Evolutionary conservation across 164 flowering plant species (phyloP), one percentile per base, ranked within the genome.

Genomic region (Platanus orientalis): DNA sequence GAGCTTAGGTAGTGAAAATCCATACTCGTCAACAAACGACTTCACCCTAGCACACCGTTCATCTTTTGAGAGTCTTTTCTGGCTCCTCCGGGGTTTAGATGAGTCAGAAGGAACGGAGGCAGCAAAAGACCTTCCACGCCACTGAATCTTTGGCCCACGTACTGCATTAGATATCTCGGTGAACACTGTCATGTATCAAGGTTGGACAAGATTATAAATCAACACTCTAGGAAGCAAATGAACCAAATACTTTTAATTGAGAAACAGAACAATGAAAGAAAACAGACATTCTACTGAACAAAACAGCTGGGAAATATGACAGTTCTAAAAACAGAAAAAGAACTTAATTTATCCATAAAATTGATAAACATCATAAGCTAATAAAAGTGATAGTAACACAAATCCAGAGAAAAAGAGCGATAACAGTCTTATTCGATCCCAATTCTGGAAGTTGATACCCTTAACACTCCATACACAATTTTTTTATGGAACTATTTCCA

Each of bases 11-110:
- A 50, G 14, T 26, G 27, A 42, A 57, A 30, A 56, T 1, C 19
- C 29, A 44, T 74, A 84, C 92, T 74, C 70, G 64, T 76, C 73
- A 29, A 83, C 81, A 72, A 74, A 87, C 30, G 80, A 68, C 67
- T 73, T 75, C 55, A 85, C 64, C 84, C 83, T 75, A 45, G 76
- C 72, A 61, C 64, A 67, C 16, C 93, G 71, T 69, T 83, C 82
- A 42, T 71, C 66, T 65, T 64, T 80, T 25, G 86, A 32, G 42
- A 79, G 53, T 64, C 70, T 79, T 57, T 69, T 83, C 20, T 52
- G 39, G 44, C 39, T 21, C 32, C 56, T 81, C 58, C 29, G 65
- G 21, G 58, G 20, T 25, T 75, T 67, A n/a, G 78, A 57, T 16
- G 55, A 30, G n/a, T 73, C 75, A 32, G 82, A 77, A 54, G 81